phyloP scores from a whole-genome alignment of 371 early-diverging fungal species.

The Phascolomyces articulosus region DNA sequence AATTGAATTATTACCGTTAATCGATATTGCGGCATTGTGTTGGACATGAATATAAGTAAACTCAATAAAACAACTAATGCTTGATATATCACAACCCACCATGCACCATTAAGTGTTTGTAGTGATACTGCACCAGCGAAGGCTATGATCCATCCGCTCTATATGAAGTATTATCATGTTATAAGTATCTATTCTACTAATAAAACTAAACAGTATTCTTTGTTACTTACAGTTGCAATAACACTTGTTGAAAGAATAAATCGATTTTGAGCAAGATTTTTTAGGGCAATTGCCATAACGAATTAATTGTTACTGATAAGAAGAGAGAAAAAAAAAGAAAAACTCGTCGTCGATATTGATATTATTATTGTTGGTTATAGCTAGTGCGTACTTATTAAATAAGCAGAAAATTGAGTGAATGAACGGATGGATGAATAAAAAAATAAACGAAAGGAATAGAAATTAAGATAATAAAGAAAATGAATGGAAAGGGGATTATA shows the following conservation, averaged over 20 bases:
- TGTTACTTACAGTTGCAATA: constrained; percentile 29
- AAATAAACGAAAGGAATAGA: neutral
- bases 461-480: no score
- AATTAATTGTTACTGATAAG: neutral
- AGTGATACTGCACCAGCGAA: constrained; percentile 41
- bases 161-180: constrained; percentile 6
- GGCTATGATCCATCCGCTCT: constrained; percentile 40
- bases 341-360: no score
- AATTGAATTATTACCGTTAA: constrained; percentile 27
- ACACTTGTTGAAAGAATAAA: constrained; percentile 30
- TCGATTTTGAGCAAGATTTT: constrained; percentile 27
- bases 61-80: constrained; percentile 25
- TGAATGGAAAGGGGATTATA: no score
- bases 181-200: no score
- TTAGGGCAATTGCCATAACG: constrained; percentile 15
- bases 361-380: no score
- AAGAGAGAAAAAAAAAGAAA: constrained; percentile 6
- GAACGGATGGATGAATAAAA: constrained; percentile 5
- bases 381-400: no score
- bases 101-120: constrained; percentile 42
- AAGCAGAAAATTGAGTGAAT: no score
- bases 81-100: constrained; percentile 52
- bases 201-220: no score
- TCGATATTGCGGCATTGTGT: constrained; percentile 31
- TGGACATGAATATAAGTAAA: constrained; percentile 24